phyloP scores from a whole-genome alignment of 768 basidiomycete species.

The Lentinula boryana region DNA sequence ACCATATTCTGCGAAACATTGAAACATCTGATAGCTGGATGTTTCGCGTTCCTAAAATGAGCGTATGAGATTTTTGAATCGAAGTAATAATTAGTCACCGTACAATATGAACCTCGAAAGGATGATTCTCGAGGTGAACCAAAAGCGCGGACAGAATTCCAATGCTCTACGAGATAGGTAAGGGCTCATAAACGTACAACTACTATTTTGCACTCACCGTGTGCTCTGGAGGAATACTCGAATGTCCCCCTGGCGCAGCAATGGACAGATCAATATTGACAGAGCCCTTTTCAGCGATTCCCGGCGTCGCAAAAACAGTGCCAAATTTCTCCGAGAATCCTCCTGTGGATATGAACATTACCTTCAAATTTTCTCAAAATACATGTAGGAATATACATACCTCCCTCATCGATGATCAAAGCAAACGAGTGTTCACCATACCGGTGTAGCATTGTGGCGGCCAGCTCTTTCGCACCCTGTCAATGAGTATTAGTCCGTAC shows the following conservation, averaged over 20 bases:
- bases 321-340: slow-evolving; percentile 48
- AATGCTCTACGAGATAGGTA: slow-evolving; percentile 49
- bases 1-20: slow-evolving; percentile 62
- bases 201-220: slow-evolving; percentile 40
- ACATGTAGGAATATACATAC: slow-evolving; percentile 26
- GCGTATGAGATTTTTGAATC: neutral
- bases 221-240: slow-evolving; percentile 76
- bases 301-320: slow-evolving; percentile 52
- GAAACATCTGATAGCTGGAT: slow-evolving; percentile 52
- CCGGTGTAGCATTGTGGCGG: slow-evolving; percentile 39
- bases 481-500: neutral
- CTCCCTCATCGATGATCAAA: slow-evolving; percentile 85
- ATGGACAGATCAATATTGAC: slow-evolving; percentile 57
- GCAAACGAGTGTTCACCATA: slow-evolving; percentile 74
- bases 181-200: neutral
- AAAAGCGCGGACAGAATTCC: slow-evolving; percentile 74
- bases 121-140: slow-evolving; percentile 62
- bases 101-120: slow-evolving; percentile 48
- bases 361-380: neutral
- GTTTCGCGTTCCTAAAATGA: slow-evolving; percentile 41
- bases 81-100: slow-evolving; percentile 7
- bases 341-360: slow-evolving; percentile 22
- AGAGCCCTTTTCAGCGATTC: slow-evolving; percentile 66
- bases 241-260: slow-evolving; percentile 73
- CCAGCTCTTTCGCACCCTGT: slow-evolving; percentile 52